Evolutionary conservation across 164 flowering plant species (phyloP).

Genomic region (Magnolia changhungtana): DNA sequence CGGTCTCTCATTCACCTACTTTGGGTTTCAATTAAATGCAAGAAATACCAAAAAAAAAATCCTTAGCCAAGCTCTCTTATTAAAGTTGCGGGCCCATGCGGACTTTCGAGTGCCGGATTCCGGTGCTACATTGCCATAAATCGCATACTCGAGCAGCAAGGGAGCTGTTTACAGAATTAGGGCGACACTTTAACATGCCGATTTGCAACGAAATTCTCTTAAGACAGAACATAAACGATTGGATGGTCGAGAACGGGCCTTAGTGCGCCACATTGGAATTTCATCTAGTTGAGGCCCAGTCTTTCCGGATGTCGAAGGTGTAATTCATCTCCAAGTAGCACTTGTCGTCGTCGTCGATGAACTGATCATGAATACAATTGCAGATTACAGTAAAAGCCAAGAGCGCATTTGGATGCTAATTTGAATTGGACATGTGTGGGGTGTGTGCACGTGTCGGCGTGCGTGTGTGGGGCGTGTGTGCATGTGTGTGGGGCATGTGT

Average conservation of each 20-base stretch:
- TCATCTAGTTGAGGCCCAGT: constrained; percentile 26
- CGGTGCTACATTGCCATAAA: background rate
- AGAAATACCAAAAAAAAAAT: background rate
- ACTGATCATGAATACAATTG: constrained; percentile 19
- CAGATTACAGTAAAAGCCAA: too few relatives aligned
- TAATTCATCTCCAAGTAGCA: constrained; percentile 40
- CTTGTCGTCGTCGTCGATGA: constrained; percentile 39
- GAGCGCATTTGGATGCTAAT: too few relatives aligned
- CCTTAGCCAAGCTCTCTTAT: background rate
- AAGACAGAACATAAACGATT: background rate
- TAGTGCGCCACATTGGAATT: background rate
- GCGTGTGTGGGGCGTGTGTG: too few relatives aligned
- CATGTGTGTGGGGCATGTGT: too few relatives aligned
- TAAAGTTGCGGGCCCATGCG: background rate
- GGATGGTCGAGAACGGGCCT: background rate
- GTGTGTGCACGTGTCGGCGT: too few relatives aligned
- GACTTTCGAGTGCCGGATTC: background rate
- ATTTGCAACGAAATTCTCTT: background rate
- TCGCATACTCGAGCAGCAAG: background rate
- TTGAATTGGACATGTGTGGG: too few relatives aligned
- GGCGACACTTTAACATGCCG: background rate
- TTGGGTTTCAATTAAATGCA: background rate
- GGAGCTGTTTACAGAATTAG: background rate
- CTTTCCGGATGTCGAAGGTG: constrained; percentile 38
- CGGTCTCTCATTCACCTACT: background rate